These are phyloP conservation scores for Geosmithia putterillii DNA, from an alignment of 2,329 filamentous ascomycete species.

Conservation along the genomic window DNA sequence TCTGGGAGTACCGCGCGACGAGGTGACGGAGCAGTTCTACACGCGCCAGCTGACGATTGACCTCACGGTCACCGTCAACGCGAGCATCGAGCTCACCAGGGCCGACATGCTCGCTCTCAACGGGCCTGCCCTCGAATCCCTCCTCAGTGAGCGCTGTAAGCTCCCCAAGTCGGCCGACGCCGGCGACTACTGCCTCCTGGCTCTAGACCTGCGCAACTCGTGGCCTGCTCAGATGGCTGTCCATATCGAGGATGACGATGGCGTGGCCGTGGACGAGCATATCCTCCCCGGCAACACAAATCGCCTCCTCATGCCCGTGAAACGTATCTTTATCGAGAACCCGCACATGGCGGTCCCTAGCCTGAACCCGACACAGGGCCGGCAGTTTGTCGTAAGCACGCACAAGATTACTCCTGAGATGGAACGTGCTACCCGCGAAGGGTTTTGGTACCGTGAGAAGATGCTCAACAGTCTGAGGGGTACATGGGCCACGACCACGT, in stretches of 20 bases:
- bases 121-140: constrained; percentile 46
- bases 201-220: constrained; percentile 77
- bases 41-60: constrained; percentile 74
- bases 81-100: constrained; percentile 70
- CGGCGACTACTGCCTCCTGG: constrained; percentile 63
- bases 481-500: constrained; percentile 49
- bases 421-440: constrained; percentile 66
- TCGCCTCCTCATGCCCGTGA: constrained; percentile 64
- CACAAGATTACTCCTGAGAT: constrained; percentile 67
- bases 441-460: constrained; percentile 84
- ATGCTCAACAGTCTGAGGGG: constrained; percentile 61
- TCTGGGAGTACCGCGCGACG: constrained; percentile 56
- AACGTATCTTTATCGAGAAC: constrained; percentile 63
- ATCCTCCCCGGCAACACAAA: constrained; percentile 58
- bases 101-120: constrained; percentile 69
- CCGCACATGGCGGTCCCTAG: constrained; percentile 68
- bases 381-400: constrained; percentile 85
- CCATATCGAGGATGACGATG: constrained; percentile 42
- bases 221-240: constrained; percentile 75
- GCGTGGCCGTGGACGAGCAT: constrained; percentile 36
- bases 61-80: constrained; percentile 81
- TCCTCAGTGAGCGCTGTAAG: constrained; percentile 36
- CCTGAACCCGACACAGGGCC: constrained; percentile 62
- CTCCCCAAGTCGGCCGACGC: constrained; percentile 21
- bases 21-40: constrained; percentile 63